phyloP scores from a whole-genome alignment of 768 basidiomycete species.

The Cystobasidium tubakii region DNA sequence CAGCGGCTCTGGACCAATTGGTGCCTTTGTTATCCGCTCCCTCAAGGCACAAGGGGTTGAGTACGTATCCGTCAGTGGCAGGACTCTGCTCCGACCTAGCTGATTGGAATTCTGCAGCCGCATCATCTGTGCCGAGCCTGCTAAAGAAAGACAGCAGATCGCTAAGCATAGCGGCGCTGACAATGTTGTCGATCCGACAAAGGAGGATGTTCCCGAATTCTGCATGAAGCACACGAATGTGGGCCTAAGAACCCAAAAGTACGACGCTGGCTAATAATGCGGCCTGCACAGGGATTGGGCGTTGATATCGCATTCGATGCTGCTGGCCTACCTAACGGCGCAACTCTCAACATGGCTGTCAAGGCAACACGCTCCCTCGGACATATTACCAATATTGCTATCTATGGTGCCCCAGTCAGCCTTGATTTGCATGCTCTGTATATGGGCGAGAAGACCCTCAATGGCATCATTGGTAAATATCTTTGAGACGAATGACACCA shows the following conservation, averaged over 20 bases:
- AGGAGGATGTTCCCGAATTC: constrained; percentile 46
- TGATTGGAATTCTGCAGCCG: neutral
- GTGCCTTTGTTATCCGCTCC: constrained; percentile 52
- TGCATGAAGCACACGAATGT: constrained; percentile 46
- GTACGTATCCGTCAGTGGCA: constrained; percentile 47
- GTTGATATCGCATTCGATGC: constrained; percentile 56
- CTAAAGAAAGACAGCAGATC: constrained; percentile 50
- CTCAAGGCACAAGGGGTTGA: constrained; percentile 49
- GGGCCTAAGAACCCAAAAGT: neutral
- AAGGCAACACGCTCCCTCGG: constrained; percentile 52
- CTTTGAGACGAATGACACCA: too few species aligned
- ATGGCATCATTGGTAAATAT: constrained; percentile 48
- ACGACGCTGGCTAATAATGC: neutral
- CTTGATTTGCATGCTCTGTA: constrained; percentile 51
- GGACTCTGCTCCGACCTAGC: neutral
- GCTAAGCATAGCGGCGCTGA: constrained; percentile 52
- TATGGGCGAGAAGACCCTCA: constrained; percentile 51
- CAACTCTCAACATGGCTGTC: constrained; percentile 51
- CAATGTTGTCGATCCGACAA: constrained; percentile 50
- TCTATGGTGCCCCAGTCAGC: constrained; percentile 51
- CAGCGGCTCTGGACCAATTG: constrained; percentile 46
- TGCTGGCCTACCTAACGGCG: constrained; percentile 51
- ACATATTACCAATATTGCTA: constrained; percentile 52
- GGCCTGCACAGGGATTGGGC: constrained; percentile 45
- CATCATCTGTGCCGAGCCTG: constrained; percentile 50